Evolutionary conservation across 805 yeast species (phyloP), one percentile per base, ranked within the genome.

Genomic region (Kazachstania taianensis): DNA sequence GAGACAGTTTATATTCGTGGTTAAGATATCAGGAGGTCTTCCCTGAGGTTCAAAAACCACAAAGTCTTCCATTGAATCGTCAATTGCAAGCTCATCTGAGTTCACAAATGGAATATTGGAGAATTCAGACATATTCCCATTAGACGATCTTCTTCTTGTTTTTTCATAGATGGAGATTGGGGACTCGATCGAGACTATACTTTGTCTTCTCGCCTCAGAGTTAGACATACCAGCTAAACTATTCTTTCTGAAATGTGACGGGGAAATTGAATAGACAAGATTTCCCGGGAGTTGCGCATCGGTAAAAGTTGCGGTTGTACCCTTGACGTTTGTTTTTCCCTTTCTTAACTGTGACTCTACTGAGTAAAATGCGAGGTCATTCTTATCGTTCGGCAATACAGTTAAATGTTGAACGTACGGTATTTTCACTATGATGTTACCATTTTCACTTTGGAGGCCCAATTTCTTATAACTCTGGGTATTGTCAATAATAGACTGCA

Each of bases 221-320:
- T 41, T 42, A 17, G 43, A 41, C n/a, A 41, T 30, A 1, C 53
- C 53, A 5, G 49, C 48, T 15, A 50, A 29, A 43, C 50, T 50
- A 19, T 42, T 44, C 30, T 46, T 43, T 17, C 53, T 42, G 28
- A 48, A 48, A 26, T 41, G 45, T 6, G 54, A 43, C 3, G 55
- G 53, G 2, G 53, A 45, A 9, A 49, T 41, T 7, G 48, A 41
- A 33, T 43, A 41, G 12, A 22, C 25, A 9, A 22, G 8, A n/a
- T 22, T 22, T 9, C 12, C 4, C 25, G 8, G 8, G 4, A 22
- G 25, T 3, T 9, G 8, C 8, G 8, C 12, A 9, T 22, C 25
- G 12, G 12, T 22, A 22, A n/a, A 9, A 9, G 25, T 22, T 22
- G 25, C 25, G 12, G 12, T 22, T 9, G 12, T 22, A 9, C 25